phyloP scores from a whole-genome alignment of 225 moss, liverwort and hornwort genomes.

The Thuidium tamariscinum region DNA sequence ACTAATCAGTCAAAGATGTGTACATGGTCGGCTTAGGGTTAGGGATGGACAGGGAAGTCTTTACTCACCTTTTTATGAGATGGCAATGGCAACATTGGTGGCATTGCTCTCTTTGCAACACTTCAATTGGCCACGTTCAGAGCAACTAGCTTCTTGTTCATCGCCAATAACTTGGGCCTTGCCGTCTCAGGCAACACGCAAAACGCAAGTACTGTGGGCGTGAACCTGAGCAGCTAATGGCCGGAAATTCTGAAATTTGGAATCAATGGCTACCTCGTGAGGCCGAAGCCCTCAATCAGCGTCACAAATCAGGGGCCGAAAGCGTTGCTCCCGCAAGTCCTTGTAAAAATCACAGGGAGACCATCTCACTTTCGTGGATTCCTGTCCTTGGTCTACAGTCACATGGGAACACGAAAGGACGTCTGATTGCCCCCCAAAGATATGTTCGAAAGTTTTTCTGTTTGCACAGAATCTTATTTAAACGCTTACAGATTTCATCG shows the following conservation, averaged over 20 bases:
- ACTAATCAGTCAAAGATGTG: neutral
- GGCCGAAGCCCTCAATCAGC: neutral
- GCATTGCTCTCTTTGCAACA: neutral
- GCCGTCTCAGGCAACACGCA: neutral
- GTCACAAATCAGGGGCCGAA: neutral
- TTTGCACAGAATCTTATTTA: neutral
- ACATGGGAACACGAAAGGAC: no score
- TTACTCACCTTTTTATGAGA: neutral
- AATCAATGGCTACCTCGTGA: neutral
- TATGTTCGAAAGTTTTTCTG: neutral
- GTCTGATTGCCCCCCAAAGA: neutral
- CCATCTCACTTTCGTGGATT: no score
- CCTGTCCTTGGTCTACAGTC: no score
- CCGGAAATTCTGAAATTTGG: no score
- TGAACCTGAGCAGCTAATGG: neutral
- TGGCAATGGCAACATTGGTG: neutral
- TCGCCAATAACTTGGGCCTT: neutral
- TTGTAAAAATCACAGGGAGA: no score
- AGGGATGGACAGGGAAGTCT: neutral
- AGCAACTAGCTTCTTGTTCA: neutral
- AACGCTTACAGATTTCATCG: neutral
- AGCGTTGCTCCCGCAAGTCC: neutral
- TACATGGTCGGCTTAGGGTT: neutral
- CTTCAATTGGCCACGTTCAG: neutral
- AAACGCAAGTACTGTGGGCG: neutral